Evolutionary conservation across 768 basidiomycete species (phyloP), one percentile per base, ranked within the genome.

Genomic region (Trametopsis cervina): DNA sequence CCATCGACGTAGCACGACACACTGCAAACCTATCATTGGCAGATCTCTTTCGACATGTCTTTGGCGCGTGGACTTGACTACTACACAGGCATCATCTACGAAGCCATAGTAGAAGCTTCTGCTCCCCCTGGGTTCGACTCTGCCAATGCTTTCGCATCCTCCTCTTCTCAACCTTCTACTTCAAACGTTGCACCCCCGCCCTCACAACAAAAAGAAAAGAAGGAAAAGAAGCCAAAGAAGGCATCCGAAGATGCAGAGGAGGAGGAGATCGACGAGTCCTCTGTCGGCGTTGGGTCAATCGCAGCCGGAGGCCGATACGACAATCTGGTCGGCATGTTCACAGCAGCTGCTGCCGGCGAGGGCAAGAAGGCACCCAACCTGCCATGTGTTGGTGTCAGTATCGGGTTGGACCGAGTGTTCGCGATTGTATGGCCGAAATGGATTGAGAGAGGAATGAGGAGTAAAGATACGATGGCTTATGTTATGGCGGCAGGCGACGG

Each of bases 261-360:
- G 26, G 84, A 90, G 45, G 95, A 94, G 56, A 69, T 92, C 29
- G 95, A 98, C 65, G 95, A 97, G 63, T 86, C 89, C 1, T 78
- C 84, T 56, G 82, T 98, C 33, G 96, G 96, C 17, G 92, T 98
- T 2, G 96, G 96, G n/a, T 96, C 93, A 12, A 95, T 99, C 63
- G 96, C 94, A n/a, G 96, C 89, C 1, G 96, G 96, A 10, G 96
- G 96, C 7, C 77, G 96, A 26, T 99, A 99, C 66, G 96, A 98
- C 70, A 83, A 84, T 46, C 85, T 99, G 20, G 95, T 99, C 0
- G 85, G 89, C 24, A 79, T 92, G 72, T 96, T 99, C 72, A 75
- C 79, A n/a, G 72, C 83, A 0, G 85, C 86, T 0, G 86, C 92
- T 0, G 77, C 89, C 0, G 83, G 80, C 1, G 81, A 83, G 44